Evolutionary conservation across 2,329 filamentous ascomycete species (phyloP), one percentile per base, ranked within the genome.

Genomic region (Aspergillaceae sp.): DNA sequence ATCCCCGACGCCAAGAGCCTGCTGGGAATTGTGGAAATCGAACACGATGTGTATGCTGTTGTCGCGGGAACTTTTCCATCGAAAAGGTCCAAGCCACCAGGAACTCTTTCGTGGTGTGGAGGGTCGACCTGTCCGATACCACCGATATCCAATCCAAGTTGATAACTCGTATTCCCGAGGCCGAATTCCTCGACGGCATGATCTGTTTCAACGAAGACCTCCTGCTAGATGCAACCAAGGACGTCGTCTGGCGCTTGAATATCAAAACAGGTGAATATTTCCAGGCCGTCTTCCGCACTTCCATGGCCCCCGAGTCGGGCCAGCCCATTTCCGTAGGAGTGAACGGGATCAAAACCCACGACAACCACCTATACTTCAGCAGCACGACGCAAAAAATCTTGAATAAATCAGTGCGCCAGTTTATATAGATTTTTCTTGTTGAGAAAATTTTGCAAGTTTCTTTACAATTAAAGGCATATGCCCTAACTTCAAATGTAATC

Each of bases 161-260:
- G 26, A 32, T 46, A 5, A 29, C 37, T 32, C 11, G 11, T 5
- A 37, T 46, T 4, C 38, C 44, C 8, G 38, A n/a, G 7, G 44
- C 28, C 5, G 34, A 40, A 19, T 37, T 42, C 28, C 37, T 48
- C 5, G 46, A 48, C 37, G 42, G 43, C 9, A 41, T 48, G 37
- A 26, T 38, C 36, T 45, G 19, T 2, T 49, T 50, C 7, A 35
- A 32, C 28, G 2, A 44, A 10, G 34, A 43, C 32, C 9, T 43
- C 7, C 34, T 48, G 8, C 41, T 51, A 5, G 41, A 40, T 9
- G 33, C 48, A 1, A 46, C 48, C 43, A 48, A 51, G 27, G 46
- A 46, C 9, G 43, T 44, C 6, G 44, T 51, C 43, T 48, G 48
- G 48, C 46, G 44, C 4, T 26, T 51, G 26, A 29, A 48, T 19